Base-by-base conservation (phyloP, 352 stramenopile genomes). In the Phytophthora crassamura region DNA sequence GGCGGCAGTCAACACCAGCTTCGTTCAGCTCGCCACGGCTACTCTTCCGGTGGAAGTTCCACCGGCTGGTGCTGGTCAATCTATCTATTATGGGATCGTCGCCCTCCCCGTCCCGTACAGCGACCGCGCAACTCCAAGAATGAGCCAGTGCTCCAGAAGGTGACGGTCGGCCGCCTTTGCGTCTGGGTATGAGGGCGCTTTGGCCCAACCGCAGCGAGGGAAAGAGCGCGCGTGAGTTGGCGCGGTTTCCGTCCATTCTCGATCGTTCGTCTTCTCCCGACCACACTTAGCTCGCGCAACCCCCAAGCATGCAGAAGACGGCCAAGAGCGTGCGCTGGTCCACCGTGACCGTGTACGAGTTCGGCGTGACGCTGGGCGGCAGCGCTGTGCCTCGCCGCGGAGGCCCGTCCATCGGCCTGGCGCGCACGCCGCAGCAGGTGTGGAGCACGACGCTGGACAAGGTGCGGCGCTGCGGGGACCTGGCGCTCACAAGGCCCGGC, bases 341-440 rank as follows among this genome's bases (percentile, higher is more conserved):
- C 30, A 87, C 75, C 25, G 60, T 89, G 8, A 89, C 80, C 3
- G 77, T 89, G 46, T 89, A 89, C 59, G 80, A 89, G 71, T 89
- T 89, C 61, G 75, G 75, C 46, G 78, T 89, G 32, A 67, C 67
- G 12, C 54, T 86, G 25, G 80, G 80, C 56, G 77, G 78, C 47
- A 89, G 80, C 36, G 64, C 80, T 8, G 66, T 89, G 8, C 80
- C 80, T 0, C 72, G 76, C 28, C 80, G 68, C 25, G 80, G 80
- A 9, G 80, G 77, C 5, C 77, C 80, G 18, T 76, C 80, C 15
- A 73, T 89, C 20, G 80, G 80, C 7, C 64, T 89, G 16, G 80
- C 80, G 15, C 59, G 64, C 33, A 80, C 53, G 28, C 73, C 75
- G 16, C 59, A 72, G 61, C 57, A 59, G 8, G 74, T 87, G 6